These are phyloP conservation scores for Solanum hybrid DNA, from an alignment of 305 asterid genomes.

Conservation along the genomic window DNA sequence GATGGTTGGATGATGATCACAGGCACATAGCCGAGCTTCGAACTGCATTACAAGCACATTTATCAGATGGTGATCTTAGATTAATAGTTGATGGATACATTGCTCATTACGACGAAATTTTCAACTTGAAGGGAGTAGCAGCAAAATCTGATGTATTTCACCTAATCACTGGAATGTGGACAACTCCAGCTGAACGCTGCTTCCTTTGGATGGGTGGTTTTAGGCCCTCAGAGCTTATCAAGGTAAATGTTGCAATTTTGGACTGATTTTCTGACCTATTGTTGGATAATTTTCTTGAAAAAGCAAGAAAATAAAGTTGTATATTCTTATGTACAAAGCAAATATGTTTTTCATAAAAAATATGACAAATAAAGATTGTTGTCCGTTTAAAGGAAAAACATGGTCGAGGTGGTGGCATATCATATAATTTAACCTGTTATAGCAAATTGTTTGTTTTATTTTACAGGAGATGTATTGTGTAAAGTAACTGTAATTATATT, in stretches of 20 bases:
- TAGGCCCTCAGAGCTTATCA: slow-evolving; percentile 86
- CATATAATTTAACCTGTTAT: background rate
- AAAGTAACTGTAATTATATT: background rate
- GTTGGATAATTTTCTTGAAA: background rate
- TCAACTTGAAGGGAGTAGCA: slow-evolving; percentile 65
- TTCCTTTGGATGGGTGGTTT: slow-evolving; percentile 99
- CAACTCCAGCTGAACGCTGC: slow-evolving; percentile 84
- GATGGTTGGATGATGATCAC: slow-evolving; percentile 91
- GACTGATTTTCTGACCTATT: background rate
- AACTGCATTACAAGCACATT: slow-evolving; percentile 67
- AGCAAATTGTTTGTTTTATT: background rate
- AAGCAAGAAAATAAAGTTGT: background rate
- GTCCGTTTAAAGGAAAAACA: background rate
- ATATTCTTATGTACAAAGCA: background rate
- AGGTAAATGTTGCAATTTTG: slow-evolving; percentile 29
- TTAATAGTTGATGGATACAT: slow-evolving; percentile 63
- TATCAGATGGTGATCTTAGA: slow-evolving; percentile 66
- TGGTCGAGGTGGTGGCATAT: background rate
- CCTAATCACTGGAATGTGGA: slow-evolving; percentile 87
- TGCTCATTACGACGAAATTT: slow-evolving; percentile 69
- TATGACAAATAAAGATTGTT: background rate
- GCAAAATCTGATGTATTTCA: slow-evolving; percentile 85
- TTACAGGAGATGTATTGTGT: background rate
- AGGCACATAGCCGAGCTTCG: slow-evolving; percentile 79
- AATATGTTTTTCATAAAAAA: background rate